Conservation (phyloP, 805 yeast genomes). For the Yamadazyma nakazawae region DNA sequence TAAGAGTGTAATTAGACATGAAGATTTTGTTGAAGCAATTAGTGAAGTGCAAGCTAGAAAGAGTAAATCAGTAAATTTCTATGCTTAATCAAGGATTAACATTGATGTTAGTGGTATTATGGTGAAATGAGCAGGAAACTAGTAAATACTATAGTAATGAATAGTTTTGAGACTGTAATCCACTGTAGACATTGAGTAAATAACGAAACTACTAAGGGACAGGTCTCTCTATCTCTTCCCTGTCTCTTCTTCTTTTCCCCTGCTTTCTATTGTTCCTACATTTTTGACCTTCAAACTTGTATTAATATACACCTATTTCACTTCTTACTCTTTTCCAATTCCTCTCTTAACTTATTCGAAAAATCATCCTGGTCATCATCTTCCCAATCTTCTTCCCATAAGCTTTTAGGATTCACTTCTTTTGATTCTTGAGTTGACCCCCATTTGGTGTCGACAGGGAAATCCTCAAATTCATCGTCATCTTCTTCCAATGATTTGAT, state of each 20-base stretch:
- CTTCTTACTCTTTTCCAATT: constrained; percentile 24
- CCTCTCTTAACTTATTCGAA: constrained; percentile 62
- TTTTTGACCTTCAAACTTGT: background rate
- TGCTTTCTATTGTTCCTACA: background rate
- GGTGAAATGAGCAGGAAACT: too few species aligned
- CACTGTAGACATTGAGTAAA: too few species aligned
- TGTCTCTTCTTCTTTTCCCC: too few species aligned
- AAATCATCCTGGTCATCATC: constrained; percentile 94
- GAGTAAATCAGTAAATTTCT: constrained; percentile 90
- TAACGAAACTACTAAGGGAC: too few species aligned
- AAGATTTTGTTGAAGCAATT: constrained; percentile 96
- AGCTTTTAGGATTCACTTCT: constrained; percentile 51
- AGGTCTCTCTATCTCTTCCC: too few species aligned
- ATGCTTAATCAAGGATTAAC: constrained; percentile 56
- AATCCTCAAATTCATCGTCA: constrained; percentile 96
- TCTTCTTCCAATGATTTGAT: constrained; percentile 87
- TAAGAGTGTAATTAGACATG: constrained; percentile 87
- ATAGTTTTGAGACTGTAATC: too few species aligned
- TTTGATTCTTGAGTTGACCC: constrained; percentile 60
- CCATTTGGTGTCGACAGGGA: constrained; percentile 86
- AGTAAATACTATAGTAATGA: too few species aligned
- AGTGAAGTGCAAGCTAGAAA: constrained; percentile 98
- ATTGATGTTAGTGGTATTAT: too few species aligned
- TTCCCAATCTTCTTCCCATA: constrained; percentile 99
- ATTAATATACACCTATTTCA: background rate